phyloP scores from a whole-genome alignment of 2,329 filamentous ascomycete species.

The Sarocladium brachiariae region DNA sequence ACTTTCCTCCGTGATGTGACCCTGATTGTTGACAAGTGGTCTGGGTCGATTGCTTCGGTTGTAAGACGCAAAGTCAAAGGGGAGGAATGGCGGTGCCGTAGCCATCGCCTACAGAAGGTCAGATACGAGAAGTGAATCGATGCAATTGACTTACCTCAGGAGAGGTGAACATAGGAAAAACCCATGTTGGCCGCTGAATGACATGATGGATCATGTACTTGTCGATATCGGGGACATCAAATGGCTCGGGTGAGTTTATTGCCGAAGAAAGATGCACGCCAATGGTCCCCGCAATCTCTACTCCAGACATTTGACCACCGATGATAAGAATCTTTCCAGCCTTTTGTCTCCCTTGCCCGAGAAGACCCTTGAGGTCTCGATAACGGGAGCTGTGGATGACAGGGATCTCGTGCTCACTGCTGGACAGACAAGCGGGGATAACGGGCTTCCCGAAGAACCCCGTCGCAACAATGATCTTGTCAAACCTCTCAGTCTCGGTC shows the following conservation, averaged over 20 bases:
- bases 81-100: conserved; percentile 56
- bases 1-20: conserved; percentile 53
- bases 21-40: conserved; percentile 56
- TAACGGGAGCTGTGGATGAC: conserved; percentile 65
- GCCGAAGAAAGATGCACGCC: conserved; percentile 64
- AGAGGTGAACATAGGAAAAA: conserved; percentile 54
- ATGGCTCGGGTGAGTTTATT: conserved; percentile 42
- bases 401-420: conserved; percentile 30
- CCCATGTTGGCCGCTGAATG: conserved; percentile 63
- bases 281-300: conserved; percentile 68
- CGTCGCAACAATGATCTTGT: conserved; percentile 65
- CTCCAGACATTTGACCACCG: conserved; percentile 76
- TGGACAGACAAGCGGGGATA: conserved; percentile 38
- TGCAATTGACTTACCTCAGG: conserved; percentile 34
- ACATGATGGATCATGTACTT: conserved; percentile 61
- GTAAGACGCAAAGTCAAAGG: conserved; percentile 65
- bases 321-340: conserved; percentile 63
- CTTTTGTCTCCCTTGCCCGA: conserved; percentile 29
- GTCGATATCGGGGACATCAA: conserved; percentile 32
- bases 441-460: conserved; percentile 66
- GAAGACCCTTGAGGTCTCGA: conserved; percentile 43
- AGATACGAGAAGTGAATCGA: background rate
- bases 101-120: conserved; percentile 29
- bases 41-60: conserved; percentile 57
- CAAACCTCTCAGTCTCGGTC: conserved; percentile 48